Conservation (phyloP, 179 eudicot species). For the Carnegiea gigantea region DNA sequence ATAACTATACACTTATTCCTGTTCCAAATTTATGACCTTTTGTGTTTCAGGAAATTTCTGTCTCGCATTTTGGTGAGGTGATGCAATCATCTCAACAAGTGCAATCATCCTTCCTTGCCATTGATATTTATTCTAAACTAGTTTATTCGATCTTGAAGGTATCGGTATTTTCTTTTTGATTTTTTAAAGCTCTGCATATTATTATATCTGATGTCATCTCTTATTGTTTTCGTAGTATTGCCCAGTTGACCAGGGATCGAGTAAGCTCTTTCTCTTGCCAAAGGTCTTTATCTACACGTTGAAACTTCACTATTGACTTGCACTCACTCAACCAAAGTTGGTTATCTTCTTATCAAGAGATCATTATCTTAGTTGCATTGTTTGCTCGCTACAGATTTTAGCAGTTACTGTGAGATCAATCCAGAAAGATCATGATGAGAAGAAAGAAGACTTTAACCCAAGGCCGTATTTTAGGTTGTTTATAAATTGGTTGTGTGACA, state of each 20-base stretch:
- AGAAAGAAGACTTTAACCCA: constrained; percentile 69
- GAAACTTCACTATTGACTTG: not conserved
- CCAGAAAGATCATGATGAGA: constrained; percentile 87
- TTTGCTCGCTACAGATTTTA: constrained; percentile 49
- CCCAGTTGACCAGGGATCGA: constrained; percentile 72
- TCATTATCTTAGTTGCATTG: not conserved
- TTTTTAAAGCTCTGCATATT: not conserved
- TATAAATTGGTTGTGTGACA: constrained; percentile 76
- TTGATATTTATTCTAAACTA: constrained; percentile 79
- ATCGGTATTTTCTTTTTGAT: constrained; percentile 9
- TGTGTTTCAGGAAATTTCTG: constrained; percentile 64
- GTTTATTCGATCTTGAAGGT: constrained; percentile 80
- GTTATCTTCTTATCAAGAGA: not conserved
- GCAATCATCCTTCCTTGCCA: constrained; percentile 75
- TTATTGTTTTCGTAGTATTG: constrained; percentile 46
- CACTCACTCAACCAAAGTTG: not conserved
- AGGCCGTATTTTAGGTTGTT: constrained; percentile 95
- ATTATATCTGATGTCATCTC: constrained; percentile 17
- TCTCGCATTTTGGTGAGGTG: constrained; percentile 69
- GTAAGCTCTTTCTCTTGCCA: constrained; percentile 61
- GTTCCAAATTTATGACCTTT: not conserved
- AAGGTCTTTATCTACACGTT: constrained; percentile 51
- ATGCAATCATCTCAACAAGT: constrained; percentile 58
- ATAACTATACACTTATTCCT: not conserved
- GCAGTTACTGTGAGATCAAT: constrained; percentile 70